Evolutionary conservation across 371 early-diverging fungal species (phyloP).

Genomic region (Apophysomyces sp.): DNA sequence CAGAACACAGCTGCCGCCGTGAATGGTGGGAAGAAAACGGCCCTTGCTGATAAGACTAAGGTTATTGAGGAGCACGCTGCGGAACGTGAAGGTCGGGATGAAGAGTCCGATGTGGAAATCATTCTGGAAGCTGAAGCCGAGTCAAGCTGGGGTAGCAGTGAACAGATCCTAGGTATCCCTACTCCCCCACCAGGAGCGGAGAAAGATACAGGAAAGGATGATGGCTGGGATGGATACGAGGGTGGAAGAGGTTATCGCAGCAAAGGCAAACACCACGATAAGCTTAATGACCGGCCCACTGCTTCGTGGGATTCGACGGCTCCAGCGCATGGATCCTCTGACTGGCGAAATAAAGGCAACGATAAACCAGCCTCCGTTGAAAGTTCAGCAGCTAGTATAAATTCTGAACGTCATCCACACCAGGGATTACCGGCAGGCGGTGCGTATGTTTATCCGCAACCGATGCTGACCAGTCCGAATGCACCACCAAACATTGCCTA

Average conservation of each 20-base stretch:
- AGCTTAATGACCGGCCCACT: neutral
- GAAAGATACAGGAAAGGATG: neutral
- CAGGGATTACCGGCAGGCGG: neutral
- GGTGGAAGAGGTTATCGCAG: neutral
- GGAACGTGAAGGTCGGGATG: conserved; percentile 13
- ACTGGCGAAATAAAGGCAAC: neutral
- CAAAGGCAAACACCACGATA: neutral
- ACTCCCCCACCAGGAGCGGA: conserved; percentile 11
- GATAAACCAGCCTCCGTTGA: neutral
- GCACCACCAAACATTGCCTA: conserved; percentile 11
- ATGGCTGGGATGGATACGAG: neutral
- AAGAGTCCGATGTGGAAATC: conserved; percentile 42
- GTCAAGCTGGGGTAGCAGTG: conserved; percentile 13
- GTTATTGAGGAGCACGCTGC: conserved; percentile 7
- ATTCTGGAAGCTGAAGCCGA: conserved; percentile 31
- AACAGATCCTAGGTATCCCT: conserved; percentile 27
- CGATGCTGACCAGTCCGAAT: conserved; percentile 6
- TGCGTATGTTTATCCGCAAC: conserved; percentile 12
- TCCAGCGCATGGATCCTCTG: neutral
- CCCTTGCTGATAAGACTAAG: neutral
- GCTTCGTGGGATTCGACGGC: neutral
- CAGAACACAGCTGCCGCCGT: neutral
- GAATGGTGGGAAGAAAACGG: neutral
- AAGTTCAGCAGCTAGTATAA: neutral
- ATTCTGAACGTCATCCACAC: neutral